Conservation (phyloP, 164 flowering plant genomes). For the Vitis riparia region DNA sequence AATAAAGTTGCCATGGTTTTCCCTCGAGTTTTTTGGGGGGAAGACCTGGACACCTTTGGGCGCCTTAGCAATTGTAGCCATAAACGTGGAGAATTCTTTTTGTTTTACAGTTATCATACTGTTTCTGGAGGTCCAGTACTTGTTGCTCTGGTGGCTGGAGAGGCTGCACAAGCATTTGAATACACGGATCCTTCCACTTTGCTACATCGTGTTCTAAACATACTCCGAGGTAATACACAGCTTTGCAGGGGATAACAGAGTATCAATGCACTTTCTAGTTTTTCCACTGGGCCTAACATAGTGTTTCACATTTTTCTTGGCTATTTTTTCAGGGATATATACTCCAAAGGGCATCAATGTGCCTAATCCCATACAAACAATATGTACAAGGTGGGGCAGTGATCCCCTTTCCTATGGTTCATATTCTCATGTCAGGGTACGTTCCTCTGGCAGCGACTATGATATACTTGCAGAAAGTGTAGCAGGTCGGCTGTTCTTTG, state of each 20-base stretch:
- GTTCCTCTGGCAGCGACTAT: constrained; percentile 85
- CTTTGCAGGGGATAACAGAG: not conserved
- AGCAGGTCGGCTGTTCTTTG: constrained; percentile 75
- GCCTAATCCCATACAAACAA: constrained; percentile 86
- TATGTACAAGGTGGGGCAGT: constrained; percentile 91
- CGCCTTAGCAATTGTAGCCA: constrained; percentile 47
- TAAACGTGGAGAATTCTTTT: constrained; percentile 83
- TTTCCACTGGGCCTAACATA: not conserved
- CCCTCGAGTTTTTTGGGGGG: constrained; percentile 90
- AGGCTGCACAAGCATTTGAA: constrained; percentile 86
- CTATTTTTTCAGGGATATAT: constrained; percentile 65
- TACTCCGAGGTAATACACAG: constrained; percentile 69
- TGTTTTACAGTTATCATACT: constrained; percentile 84
- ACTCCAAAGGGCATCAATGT: constrained; percentile 74
- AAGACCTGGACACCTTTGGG: constrained; percentile 93
- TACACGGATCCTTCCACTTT: constrained; percentile 50
- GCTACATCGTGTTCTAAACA: constrained; percentile 63
- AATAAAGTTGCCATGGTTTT: constrained; percentile 96
- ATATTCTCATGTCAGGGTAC: constrained; percentile 85
- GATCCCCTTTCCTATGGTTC: constrained; percentile 88
- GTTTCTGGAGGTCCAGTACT: constrained; percentile 92
- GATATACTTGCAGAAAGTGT: constrained; percentile 88
- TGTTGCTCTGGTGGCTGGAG: constrained; percentile 91
- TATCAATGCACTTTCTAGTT: not conserved
- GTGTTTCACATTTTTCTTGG: constrained; percentile 4